phyloP scores from a whole-genome alignment of 108 stramenopile species.

The Stephanodiscus minutulus region DNA sequence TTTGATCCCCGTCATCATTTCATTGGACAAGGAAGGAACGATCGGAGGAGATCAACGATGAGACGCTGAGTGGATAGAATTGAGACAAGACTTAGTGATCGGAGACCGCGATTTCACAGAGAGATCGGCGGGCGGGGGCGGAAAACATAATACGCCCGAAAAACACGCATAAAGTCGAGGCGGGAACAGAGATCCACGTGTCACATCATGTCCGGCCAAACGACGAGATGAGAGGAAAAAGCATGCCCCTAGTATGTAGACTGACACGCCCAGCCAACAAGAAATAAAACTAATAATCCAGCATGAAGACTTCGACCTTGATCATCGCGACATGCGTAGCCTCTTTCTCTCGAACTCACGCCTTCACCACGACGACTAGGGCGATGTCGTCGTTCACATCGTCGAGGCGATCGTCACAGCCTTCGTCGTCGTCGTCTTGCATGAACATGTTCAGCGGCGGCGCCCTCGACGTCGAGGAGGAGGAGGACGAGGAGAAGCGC shows the following conservation, averaged over 20 bases:
- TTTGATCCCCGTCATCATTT: neutral
- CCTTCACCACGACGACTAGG: slow-evolving; percentile 17
- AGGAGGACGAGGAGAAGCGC: slow-evolving; percentile 64
- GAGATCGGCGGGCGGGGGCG: too few species aligned
- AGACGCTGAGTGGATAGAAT: too few species aligned
- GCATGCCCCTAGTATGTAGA: too few species aligned
- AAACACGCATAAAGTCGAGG: neutral
- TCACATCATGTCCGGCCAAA: neutral
- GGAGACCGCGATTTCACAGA: too few species aligned
- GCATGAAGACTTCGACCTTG: slow-evolving; percentile 40
- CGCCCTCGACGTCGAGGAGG: slow-evolving; percentile 65
- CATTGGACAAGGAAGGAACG: too few species aligned
- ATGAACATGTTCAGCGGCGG: slow-evolving; percentile 80
- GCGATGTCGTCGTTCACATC: neutral
- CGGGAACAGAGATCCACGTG: slow-evolving; percentile 5
- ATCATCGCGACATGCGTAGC: slow-evolving; percentile 32
- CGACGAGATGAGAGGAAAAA: too few species aligned
- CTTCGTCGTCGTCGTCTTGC: neutral
- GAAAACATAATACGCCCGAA: neutral
- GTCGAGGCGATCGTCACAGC: neutral
- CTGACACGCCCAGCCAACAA: too few species aligned
- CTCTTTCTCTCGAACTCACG: slow-evolving; percentile 30
- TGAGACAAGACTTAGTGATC: too few species aligned
- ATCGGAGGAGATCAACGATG: too few species aligned
- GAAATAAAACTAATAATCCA: neutral